phyloP scores from a whole-genome alignment of 1,139 yeast species.

The Eremothecium coryli region DNA sequence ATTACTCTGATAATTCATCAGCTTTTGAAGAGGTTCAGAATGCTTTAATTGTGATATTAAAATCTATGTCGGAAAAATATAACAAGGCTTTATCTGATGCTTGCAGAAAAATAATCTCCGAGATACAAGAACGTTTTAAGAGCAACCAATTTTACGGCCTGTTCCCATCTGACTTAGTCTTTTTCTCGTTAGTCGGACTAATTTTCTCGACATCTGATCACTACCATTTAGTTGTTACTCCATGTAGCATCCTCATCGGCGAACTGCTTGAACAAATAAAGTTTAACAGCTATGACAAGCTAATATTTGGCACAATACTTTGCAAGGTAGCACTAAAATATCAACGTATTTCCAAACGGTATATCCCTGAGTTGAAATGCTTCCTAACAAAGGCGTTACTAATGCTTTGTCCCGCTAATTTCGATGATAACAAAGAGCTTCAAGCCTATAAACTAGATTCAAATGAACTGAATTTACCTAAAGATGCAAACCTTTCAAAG shows the following conservation, averaged over 20 bases:
- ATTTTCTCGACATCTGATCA: slow-evolving; percentile 92
- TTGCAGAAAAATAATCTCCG: slow-evolving; percentile 40
- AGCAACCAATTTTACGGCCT: slow-evolving; percentile 17
- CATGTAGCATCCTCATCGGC: slow-evolving; percentile 63
- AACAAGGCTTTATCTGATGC: slow-evolving; percentile 53
- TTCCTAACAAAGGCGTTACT: slow-evolving; percentile 49
- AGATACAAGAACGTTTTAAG: slow-evolving; percentile 41
- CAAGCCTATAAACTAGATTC: slow-evolving; percentile 18
- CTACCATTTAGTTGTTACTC: slow-evolving; percentile 84
- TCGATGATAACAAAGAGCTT: slow-evolving; percentile 10
- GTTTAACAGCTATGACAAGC: slow-evolving; percentile 32
- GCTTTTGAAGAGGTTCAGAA: slow-evolving; percentile 34
- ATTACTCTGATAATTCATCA: slow-evolving; percentile 20
- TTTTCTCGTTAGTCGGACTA: slow-evolving; percentile 62
- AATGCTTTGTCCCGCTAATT: slow-evolving; percentile 34
- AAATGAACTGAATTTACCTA: slow-evolving; percentile 18
- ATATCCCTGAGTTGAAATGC: slow-evolving; percentile 64
- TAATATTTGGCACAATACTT: slow-evolving; percentile 49
- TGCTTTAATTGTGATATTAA: slow-evolving; percentile 42
- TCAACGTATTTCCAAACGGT: slow-evolving; percentile 73
- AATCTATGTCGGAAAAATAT: slow-evolving; percentile 55
- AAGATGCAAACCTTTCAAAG: slow-evolving; percentile 10
- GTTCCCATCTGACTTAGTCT: slow-evolving; percentile 44
- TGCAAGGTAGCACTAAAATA: slow-evolving; percentile 57
- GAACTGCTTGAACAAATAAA: slow-evolving; percentile 53